These are phyloP conservation scores for Asterophora lycoperdoides DNA, from an alignment of 768 basidiomycete species.

Conservation along the genomic window DNA sequence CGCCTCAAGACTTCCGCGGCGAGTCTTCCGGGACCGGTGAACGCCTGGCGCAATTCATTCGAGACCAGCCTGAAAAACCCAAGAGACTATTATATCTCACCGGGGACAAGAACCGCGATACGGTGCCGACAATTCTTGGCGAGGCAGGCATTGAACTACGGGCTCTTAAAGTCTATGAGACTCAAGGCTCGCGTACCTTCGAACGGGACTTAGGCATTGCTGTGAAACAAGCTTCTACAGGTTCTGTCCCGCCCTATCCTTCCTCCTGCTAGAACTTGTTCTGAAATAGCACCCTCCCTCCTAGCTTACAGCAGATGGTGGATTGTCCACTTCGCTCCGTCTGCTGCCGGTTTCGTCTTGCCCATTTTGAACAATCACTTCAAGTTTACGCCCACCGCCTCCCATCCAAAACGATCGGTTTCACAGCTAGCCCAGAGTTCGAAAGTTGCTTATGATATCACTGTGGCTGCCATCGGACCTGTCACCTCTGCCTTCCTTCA, in stretches of 20 bases:
- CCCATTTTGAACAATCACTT: slow-evolving; percentile 49
- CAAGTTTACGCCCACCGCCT: slow-evolving; percentile 23
- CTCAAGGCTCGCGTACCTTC: slow-evolving; percentile 52
- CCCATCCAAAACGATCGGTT: background rate
- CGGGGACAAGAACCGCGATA: slow-evolving; percentile 84
- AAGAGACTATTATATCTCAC: slow-evolving; percentile 65
- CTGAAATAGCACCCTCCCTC: slow-evolving; percentile 1
- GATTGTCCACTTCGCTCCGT: slow-evolving; percentile 77
- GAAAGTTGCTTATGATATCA: no score
- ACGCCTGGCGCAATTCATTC: slow-evolving; percentile 60
- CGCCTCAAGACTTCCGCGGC: slow-evolving; percentile 34
- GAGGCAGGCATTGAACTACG: slow-evolving; percentile 42
- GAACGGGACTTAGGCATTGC: slow-evolving; percentile 35
- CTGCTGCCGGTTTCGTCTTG: slow-evolving; percentile 53
- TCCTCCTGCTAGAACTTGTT: background rate
- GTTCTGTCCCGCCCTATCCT: slow-evolving; percentile 9
- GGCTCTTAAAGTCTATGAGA: slow-evolving; percentile 66
- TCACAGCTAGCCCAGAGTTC: background rate
- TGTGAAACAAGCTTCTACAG: slow-evolving; percentile 23
- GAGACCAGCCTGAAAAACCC: slow-evolving; percentile 28
- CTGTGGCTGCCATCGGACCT: slow-evolving; percentile 53
- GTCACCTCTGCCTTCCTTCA: slow-evolving; percentile 54
- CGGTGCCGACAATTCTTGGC: slow-evolving; percentile 47
- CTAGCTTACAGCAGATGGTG: slow-evolving; percentile 43
- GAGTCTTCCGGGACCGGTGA: slow-evolving; percentile 64